Evolutionary conservation across 768 basidiomycete species (phyloP), one percentile per base, ranked within the genome.

Genomic region (Hypholoma fasciculare): DNA sequence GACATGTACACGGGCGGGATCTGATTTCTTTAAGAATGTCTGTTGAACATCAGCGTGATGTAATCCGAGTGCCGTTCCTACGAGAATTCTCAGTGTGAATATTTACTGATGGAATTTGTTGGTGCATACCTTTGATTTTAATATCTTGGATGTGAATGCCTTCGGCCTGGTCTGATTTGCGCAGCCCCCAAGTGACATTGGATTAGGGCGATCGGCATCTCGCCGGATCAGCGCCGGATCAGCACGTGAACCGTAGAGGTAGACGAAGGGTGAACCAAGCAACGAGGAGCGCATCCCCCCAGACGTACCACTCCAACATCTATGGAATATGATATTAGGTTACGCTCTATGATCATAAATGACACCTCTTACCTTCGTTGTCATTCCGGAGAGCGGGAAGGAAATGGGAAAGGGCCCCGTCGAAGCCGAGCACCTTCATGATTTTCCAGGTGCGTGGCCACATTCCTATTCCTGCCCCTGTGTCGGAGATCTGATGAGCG

Each of bases 381-480:
- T 50, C 61, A 65, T 65, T 51, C 14, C 53, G 54, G 7, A 55
- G 43, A 20, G 61, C 26, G n/a, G 52, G 53, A 11, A 70, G 58
- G n/a, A 69, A 47, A 11, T 62, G 43, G 7, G 54, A 19, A 2
- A 71, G 57, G 1, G 49, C 17, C 50, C 62, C 48, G 7, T 74
- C 71, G 7, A 82, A 53, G 1, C 76, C 79, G 37, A 82, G 62
- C 3, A 68, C 63, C 34, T 73, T 67, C 63, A 81, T 58, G 6
- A 78, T 69, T 12, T 71, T 72, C 75, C 76, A 76, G 11, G 69
- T 67, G 26, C 78, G 72, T 37, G 70, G 72, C 72, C 73, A 80
- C 5, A 79, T 60, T 2, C 67, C 70, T 43, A 82, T 74, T 42
- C 40, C 40, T 1, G 40, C 40, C 1, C 40, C 40, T 16, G 13